A percentile compares a stretch with the other conserved stretches of the same genome.
These are phyloP conservation scores for Tetrahymena elliotti DNA, from an alignment of 73 alveolate species.

Conservation along the genomic window DNA sequence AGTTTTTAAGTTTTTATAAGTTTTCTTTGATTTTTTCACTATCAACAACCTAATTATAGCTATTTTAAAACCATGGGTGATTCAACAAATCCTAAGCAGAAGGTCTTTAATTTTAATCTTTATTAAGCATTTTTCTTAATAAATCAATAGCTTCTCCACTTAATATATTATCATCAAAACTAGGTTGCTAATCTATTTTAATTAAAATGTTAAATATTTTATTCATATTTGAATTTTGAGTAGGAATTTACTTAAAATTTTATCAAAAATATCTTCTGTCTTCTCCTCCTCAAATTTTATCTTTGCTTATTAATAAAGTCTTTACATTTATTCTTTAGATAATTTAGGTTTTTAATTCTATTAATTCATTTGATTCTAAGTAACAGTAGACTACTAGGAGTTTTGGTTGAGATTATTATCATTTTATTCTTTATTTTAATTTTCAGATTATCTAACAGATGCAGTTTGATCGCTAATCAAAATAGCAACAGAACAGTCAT, in stretches of 20 bases:
- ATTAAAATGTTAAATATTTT: neutral
- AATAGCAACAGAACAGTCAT: neutral
- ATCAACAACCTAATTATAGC: neutral
- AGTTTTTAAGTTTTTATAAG: neutral
- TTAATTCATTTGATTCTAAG: neutral
- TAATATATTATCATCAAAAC: neutral
- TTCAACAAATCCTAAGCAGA: conserved; percentile 70
- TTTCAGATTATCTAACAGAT: neutral
- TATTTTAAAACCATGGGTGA: conserved; percentile 69
- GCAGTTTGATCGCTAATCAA: neutral
- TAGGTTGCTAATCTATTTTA: neutral
- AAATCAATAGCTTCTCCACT: conserved; percentile 78
- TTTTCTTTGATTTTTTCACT: conserved; percentile 1
- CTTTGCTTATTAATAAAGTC: neutral
- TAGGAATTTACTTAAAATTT: neutral
- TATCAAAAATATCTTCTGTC: neutral
- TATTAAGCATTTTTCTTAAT: conserved; percentile 68
- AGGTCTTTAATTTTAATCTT: conserved; percentile 65
- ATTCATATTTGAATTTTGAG: neutral
- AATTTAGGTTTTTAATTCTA: neutral
- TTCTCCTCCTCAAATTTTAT: neutral
- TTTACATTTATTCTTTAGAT: neutral
- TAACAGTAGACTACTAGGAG: neutral
- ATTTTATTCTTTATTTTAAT: neutral
- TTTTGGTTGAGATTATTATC: neutral